Percentiles rank a stretch among this genome's conserved stretches.
These are phyloP conservation scores for Toxoplasma gondii DNA, from an alignment of 169 alveolate genomes.

Conservation along the genomic window DNA sequence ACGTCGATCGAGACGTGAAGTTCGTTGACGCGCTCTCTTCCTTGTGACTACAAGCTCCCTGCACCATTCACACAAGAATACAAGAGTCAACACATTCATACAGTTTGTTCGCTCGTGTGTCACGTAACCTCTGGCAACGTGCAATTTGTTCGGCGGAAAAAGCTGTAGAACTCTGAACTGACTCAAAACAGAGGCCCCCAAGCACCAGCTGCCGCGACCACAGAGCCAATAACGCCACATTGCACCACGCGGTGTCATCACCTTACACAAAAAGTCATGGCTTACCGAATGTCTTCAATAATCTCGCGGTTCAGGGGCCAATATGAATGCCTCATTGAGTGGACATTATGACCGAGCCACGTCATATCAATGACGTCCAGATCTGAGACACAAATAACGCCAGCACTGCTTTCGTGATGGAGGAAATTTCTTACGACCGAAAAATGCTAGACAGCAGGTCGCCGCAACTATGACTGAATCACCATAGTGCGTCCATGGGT, in stretches of 20 bases:
- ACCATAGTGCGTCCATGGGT: too few species aligned
- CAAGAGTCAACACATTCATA: neutral
- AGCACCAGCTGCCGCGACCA: too few species aligned
- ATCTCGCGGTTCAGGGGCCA: conserved; percentile 90
- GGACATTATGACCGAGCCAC: conserved; percentile 81
- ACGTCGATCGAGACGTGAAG: conserved; percentile 86
- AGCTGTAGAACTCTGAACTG: too few species aligned
- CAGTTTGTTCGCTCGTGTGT: neutral
- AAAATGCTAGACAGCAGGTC: neutral
- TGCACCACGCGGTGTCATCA: neutral
- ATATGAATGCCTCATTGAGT: conserved; percentile 71
- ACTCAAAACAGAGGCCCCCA: too few species aligned
- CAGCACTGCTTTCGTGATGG: neutral
- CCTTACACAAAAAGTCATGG: conserved; percentile 48
- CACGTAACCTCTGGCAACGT: too few species aligned
- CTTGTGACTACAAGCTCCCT: conserved; percentile 72
- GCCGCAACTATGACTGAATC: too few species aligned
- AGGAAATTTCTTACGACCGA: neutral
- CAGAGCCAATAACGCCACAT: neutral
- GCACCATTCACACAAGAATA: neutral
- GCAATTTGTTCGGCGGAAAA: too few species aligned
- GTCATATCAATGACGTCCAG: conserved; percentile 92
- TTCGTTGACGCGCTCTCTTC: conserved; percentile 87
- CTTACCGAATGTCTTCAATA: conserved; percentile 89
- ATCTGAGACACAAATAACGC: conserved; percentile 67